Evolutionary conservation across 1,284 basidiomycete species (phyloP).

Genomic region (Fomitopsis schrenkii): DNA sequence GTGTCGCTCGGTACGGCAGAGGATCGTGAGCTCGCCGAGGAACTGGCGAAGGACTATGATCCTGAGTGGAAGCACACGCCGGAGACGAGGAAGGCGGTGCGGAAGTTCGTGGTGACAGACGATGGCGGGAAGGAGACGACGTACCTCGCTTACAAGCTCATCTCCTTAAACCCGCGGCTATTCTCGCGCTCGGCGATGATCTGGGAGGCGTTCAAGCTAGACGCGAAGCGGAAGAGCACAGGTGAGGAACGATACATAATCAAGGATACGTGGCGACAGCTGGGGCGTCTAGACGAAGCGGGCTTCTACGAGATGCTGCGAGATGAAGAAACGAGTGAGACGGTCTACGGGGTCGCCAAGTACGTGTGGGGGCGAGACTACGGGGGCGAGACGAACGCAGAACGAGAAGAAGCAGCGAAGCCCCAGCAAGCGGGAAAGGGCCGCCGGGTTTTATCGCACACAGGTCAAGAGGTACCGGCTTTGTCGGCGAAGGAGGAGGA

Average conservation of each 20-base stretch:
- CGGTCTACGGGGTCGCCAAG: too few relatives aligned
- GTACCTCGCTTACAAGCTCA: conserved; percentile 1
- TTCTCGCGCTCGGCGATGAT: conserved; percentile 5
- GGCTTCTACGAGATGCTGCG: neutral
- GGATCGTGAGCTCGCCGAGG: neutral
- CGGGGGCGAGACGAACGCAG: too few relatives aligned
- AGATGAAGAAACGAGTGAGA: too few relatives aligned
- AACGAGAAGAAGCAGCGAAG: neutral
- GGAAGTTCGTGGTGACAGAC: neutral
- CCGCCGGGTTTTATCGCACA: too few relatives aligned
- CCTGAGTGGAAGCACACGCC: neutral
- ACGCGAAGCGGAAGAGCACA: neutral
- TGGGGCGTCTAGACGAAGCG: neutral
- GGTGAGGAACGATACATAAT: neutral
- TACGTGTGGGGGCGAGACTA: too few relatives aligned
- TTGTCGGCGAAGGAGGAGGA: too few relatives aligned
- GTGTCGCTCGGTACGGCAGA: neutral
- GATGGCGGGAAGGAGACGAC: neutral
- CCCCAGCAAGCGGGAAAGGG: too few relatives aligned
- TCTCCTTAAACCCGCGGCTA: conserved; percentile 4
- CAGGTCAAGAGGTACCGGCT: too few relatives aligned
- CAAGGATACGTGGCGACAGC: neutral
- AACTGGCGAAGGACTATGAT: neutral
- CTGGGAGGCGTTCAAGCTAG: neutral
- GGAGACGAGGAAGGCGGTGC: neutral